Conservation (phyloP, 148 eudicot genomes). For the Cornus florida region DNA sequence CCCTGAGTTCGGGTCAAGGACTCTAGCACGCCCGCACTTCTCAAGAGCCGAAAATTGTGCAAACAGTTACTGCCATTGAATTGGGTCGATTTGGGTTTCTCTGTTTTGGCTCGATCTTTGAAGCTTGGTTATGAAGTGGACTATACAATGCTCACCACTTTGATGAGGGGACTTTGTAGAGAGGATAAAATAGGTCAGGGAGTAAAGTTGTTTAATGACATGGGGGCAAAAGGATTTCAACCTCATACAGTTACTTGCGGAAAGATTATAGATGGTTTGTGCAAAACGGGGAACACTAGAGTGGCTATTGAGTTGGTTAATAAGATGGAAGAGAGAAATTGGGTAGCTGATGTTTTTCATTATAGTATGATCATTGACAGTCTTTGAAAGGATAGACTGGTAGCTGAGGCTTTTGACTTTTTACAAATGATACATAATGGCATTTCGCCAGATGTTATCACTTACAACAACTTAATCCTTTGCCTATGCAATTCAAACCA, state of each 20-base stretch:
- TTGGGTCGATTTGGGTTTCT: constrained; percentile 14
- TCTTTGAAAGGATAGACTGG: constrained; percentile 2
- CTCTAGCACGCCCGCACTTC: no score
- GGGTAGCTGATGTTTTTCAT: no score
- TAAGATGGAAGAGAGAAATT: neutral
- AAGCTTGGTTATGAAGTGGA: constrained; percentile 19
- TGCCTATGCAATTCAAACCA: neutral
- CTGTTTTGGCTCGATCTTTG: constrained; percentile 6
- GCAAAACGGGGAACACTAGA: neutral
- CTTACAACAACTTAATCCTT: neutral
- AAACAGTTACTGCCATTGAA: constrained; percentile 13
- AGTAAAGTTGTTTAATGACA: neutral
- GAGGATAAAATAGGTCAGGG: neutral
- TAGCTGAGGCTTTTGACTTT: neutral
- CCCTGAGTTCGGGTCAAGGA: no score
- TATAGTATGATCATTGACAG: constrained; percentile 1
- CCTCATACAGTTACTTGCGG: constrained; percentile 1
- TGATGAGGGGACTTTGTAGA: constrained; percentile 8
- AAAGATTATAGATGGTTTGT: neutral
- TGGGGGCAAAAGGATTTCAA: neutral
- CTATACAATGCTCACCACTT: constrained; percentile 1
- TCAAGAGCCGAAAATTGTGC: no score
- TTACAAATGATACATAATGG: neutral
- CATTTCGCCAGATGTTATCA: neutral
- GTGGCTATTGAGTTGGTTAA: neutral